Evolutionary conservation across 345 rosid genomes (phyloP).

Genomic region (Cardamine resedifolia): DNA sequence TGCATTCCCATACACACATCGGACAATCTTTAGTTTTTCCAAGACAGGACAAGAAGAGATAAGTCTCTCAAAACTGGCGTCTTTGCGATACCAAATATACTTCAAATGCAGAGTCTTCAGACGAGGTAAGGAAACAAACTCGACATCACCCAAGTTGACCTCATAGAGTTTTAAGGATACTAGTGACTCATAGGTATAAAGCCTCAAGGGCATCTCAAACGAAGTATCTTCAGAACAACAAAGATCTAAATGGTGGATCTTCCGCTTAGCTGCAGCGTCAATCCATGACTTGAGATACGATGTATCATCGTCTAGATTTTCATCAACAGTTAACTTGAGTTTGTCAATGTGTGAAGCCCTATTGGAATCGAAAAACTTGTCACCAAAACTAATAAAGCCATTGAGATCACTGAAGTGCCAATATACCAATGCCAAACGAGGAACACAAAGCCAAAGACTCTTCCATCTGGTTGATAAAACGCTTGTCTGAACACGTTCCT

Average conservation of each 20-base stretch:
- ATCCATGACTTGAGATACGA: neutral
- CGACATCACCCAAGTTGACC: neutral
- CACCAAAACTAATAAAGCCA: neutral
- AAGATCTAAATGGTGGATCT: neutral
- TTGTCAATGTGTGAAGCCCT: neutral
- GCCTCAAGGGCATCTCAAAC: no score
- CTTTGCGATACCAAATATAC: no score
- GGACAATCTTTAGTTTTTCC: no score
- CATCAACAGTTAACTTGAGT: neutral
- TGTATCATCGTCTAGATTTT: neutral
- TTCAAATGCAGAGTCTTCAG: no score
- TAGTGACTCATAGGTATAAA: neutral
- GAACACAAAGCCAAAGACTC: neutral
- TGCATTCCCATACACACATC: no score
- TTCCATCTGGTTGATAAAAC: slow-evolving; percentile 3
- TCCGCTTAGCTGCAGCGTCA: neutral
- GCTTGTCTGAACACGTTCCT: neutral
- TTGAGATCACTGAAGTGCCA: neutral
- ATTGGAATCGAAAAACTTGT: neutral
- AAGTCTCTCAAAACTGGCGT: no score
- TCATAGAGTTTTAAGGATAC: neutral
- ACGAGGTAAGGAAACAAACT: no score
- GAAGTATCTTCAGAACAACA: no score
- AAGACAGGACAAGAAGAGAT: no score
- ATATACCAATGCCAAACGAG: neutral